Conservation (phyloP, 345 rosid genomes). For the Salix suchowensis region DNA sequence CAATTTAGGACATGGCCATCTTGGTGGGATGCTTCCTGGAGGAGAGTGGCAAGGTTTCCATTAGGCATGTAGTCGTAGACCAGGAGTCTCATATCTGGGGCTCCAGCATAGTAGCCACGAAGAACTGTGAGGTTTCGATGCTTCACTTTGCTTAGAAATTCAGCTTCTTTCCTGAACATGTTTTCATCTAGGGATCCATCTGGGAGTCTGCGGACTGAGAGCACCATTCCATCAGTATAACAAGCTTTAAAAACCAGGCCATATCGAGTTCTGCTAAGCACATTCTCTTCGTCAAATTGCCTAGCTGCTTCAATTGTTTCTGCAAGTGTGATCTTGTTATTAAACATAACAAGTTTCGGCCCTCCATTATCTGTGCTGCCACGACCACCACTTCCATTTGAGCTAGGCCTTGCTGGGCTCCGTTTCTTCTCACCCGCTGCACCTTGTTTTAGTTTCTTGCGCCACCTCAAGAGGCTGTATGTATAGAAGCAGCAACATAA, state of each 20-base stretch:
- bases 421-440: conserved; percentile 81
- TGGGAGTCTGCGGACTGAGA: conserved; percentile 68
- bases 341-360: conserved; percentile 90
- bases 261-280: conserved; percentile 65
- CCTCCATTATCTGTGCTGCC: conserved; percentile 79
- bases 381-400: conserved; percentile 69
- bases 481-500: conserved; percentile 83
- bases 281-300: conserved; percentile 89
- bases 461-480: conserved; percentile 79
- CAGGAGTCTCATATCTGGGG: conserved; percentile 73
- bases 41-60: conserved; percentile 86
- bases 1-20: conserved; percentile 96
- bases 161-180: conserved; percentile 81
- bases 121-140: conserved; percentile 83
- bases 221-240: conserved; percentile 86
- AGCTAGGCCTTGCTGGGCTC: conserved; percentile 80
- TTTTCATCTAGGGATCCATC: conserved; percentile 65
- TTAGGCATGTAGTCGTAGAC: conserved; percentile 96
- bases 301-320: conserved; percentile 87
- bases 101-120: conserved; percentile 84
- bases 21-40: conserved; percentile 95
- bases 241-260: conserved; percentile 85
- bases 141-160: conserved; percentile 72
- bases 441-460: conserved; percentile 59
- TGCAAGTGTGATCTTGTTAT: conserved; percentile 76